Percentiles rank a stretch among this genome's conserved stretches.
These are phyloP conservation scores for Cryptosporidium sp. DNA, from an alignment of 169 alveolate species.

Conservation along the genomic window DNA sequence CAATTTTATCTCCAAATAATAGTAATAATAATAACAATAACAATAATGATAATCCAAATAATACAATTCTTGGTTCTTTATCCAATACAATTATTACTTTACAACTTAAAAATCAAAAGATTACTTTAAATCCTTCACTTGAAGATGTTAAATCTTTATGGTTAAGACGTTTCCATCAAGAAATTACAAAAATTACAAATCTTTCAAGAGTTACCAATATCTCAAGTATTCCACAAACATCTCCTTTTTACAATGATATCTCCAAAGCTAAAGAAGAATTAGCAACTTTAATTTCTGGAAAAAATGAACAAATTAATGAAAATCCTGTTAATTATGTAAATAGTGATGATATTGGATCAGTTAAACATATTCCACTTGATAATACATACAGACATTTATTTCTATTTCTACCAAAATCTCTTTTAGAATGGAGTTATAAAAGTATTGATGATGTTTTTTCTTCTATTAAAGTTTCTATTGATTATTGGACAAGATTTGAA, in stretches of 20 bases:
- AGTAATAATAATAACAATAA: background rate
- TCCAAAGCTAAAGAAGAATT: constrained; percentile 5
- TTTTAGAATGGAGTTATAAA: constrained; percentile 45
- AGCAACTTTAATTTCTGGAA: background rate
- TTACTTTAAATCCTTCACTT: constrained; percentile 87
- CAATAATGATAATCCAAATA: too few species aligned
- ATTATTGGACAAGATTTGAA: constrained; percentile 95
- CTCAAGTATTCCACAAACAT: constrained; percentile 81
- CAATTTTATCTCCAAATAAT: background rate
- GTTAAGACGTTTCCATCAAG: constrained; percentile 76
- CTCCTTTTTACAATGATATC: constrained; percentile 68
- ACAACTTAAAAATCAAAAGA: constrained; percentile 84
- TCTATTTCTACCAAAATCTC: constrained; percentile 34
- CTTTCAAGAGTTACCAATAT: constrained; percentile 15
- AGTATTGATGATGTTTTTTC: constrained; percentile 19
- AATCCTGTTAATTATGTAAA: constrained; percentile 16
- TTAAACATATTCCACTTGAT: constrained; percentile 39
- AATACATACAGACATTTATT: constrained; percentile 33
- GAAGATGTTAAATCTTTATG: constrained; percentile 88
- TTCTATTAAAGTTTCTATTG: constrained; percentile 84
- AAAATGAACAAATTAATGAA: constrained; percentile 43
- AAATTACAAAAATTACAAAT: constrained; percentile 13
- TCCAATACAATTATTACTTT: constrained; percentile 8
- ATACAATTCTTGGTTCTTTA: background rate
- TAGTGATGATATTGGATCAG: constrained; percentile 54